Evolutionary conservation across 768 basidiomycete genomes (phyloP).

Genomic region (Tricholoma flavovirens): DNA sequence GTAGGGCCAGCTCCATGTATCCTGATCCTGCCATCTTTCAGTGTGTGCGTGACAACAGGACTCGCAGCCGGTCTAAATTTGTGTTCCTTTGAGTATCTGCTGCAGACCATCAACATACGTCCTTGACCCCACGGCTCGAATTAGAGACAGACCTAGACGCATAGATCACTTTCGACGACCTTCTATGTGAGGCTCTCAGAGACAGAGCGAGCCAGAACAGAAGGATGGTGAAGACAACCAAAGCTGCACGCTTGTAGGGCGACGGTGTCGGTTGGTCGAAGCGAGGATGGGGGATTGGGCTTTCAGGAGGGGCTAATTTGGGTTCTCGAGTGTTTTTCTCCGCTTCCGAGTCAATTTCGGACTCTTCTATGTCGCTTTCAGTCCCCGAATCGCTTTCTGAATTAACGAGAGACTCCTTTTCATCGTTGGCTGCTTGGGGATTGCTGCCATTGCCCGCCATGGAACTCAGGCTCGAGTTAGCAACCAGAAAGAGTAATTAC

Average conservation of each 20-base stretch:
- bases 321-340: neutral
- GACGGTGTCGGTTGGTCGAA: conserved; percentile 37
- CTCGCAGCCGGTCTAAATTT: conserved; percentile 83
- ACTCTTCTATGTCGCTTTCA: conserved; percentile 1
- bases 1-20: conserved; percentile 64
- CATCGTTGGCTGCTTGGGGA: neutral
- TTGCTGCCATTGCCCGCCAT: conserved; percentile 1
- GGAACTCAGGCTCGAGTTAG: too few species aligned
- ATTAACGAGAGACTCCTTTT: conserved; percentile 2
- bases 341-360: neutral
- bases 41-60: conserved; percentile 70
- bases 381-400: conserved; percentile 1
- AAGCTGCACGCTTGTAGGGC: conserved; percentile 39
- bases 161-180: conserved; percentile 45
- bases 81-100: conserved; percentile 77
- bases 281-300: conserved; percentile 16
- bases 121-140: neutral
- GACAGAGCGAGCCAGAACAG: conserved; percentile 41
- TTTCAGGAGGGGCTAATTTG: neutral
- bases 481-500: too few species aligned
- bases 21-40: conserved; percentile 64
- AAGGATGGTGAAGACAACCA: conserved; percentile 35
- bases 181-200: conserved; percentile 25
- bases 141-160: conserved; percentile 50
- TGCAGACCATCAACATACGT: neutral